Evolutionary conservation across 129 eudicot species (phyloP).

Genomic region (Flaveria brownii): DNA sequence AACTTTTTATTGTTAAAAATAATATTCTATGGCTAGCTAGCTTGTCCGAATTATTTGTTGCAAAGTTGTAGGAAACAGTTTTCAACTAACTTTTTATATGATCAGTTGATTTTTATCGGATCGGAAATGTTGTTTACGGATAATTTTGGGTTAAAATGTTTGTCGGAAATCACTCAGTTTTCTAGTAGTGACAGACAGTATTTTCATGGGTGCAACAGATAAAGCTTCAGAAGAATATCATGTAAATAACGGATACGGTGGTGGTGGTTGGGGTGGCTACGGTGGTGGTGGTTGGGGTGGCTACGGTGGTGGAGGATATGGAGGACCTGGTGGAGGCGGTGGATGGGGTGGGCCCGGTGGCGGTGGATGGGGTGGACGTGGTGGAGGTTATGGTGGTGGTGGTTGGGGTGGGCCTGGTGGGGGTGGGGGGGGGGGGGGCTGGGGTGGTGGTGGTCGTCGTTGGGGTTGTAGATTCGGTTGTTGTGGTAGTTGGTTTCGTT

Average conservation of each 20-base stretch:
- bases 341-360: slow-evolving; percentile 26
- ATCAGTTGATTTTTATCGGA: no score
- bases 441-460: slow-evolving; percentile 12
- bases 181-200: no score
- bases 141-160: no score
- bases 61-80: no score
- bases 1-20: no score
- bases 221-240: slow-evolving; percentile 26
- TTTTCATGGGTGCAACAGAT: neutral
- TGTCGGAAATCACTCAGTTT: no score
- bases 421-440: slow-evolving; percentile 21
- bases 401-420: slow-evolving; percentile 27
- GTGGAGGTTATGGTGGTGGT: slow-evolving; percentile 31
- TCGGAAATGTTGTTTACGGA: no score
- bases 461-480: slow-evolving; percentile 46
- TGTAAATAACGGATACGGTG: slow-evolving; percentile 27
- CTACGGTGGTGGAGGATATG: slow-evolving; percentile 28
- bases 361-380: slow-evolving; percentile 27
- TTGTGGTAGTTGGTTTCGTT: slow-evolving; percentile 32
- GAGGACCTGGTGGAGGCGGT: slow-evolving; percentile 32
- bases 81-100: no score
- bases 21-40: no score
- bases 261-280: slow-evolving; percentile 21
- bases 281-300: slow-evolving; percentile 31
- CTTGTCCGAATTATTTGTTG: no score